Evolutionary conservation across 2,329 filamentous ascomycete species (phyloP), one percentile per base, ranked within the genome.

Genomic region (Amesomyces nigricolor): DNA sequence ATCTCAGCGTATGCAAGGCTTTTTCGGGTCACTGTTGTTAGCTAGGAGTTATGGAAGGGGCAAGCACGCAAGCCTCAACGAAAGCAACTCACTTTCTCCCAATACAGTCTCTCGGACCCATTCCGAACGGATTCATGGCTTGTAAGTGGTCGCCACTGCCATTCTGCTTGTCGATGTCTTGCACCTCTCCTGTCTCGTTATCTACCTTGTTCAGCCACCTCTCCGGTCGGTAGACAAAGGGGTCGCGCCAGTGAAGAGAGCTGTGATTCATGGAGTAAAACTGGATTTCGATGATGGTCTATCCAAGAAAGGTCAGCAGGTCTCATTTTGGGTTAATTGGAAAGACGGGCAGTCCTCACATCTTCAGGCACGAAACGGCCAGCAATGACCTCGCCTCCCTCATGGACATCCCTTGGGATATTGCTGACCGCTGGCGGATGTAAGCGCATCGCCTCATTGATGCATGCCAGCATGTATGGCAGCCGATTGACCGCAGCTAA

Each of bases 21-120:
- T 14, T 16, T 9, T 9, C 2, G 10, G 17, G 44, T 17, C 30
- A 5, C 3, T 6, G 14, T 35, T 38, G 26, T 8, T 9, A 3
- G 7, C 5, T 26, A 35, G 9, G 11, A 11, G 32, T 11, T 35
- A 9, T 13, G 32, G 32, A 35, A 35, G 32, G 7, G 11, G 11
- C 32, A 13, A 13, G 3, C 8, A 35, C 32, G 32, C 2, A 13
- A 35, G 32, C 6, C 8, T 10, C 9, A 13, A 35, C 35, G 7
- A 39, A 11, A 14, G 13, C 5, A n/a, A 39, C 49, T 52, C 13
- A 52, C 49, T 78, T 78, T 57, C 70, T 69, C 1, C 77, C 78
- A 17, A 80, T 69, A 56, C 78, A 80, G 45, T 78, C 76, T 3
- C 78, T 66, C 5, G 77, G 72, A 0, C 78, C 77, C 3, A 75